These are phyloP conservation scores for Lichtheimia hyalospora DNA, from an alignment of 371 early-diverging fungal species.

Conservation along the genomic window DNA sequence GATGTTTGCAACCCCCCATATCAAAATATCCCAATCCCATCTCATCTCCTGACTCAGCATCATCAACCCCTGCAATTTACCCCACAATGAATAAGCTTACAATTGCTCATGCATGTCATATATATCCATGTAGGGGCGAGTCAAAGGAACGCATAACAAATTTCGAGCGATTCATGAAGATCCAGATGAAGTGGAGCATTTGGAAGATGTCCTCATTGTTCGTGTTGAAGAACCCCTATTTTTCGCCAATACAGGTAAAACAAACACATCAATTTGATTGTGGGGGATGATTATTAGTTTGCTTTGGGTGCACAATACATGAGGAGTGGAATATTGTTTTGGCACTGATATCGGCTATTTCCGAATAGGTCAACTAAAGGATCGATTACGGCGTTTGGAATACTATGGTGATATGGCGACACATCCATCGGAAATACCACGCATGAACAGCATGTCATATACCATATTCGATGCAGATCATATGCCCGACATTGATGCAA, in stretches of 20 bases:
- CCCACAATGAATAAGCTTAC: no score
- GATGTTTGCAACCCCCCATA: no score
- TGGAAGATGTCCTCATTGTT: conserved; percentile 84
- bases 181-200: conserved; percentile 63
- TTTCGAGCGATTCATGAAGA: conserved; percentile 62
- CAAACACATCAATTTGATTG: no score
- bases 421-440: conserved; percentile 80
- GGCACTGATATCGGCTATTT: no score
- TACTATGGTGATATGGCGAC: conserved; percentile 85
- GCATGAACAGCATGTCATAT: conserved; percentile 60
- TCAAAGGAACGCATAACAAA: conserved; percentile 40
- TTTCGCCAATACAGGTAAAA: conserved; percentile 87
- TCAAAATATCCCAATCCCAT: no score
- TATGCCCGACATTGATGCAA: conserved; percentile 88
- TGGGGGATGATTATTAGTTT: no score
- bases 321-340: no score
- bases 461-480: conserved; percentile 88
- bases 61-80: not conserved
- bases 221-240: conserved; percentile 88
- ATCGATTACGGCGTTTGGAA: conserved; percentile 88
- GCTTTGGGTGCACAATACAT: no score
- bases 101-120: not conserved
- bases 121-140: conserved; percentile 33
- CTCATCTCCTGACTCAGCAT: not conserved
- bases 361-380: conserved; percentile 77